Percentiles rank a stretch among this genome's conserved stretches.
phyloP scores from a whole-genome alignment of 352 stramenopile genomes.

The Phytopythium sindhum region DNA sequence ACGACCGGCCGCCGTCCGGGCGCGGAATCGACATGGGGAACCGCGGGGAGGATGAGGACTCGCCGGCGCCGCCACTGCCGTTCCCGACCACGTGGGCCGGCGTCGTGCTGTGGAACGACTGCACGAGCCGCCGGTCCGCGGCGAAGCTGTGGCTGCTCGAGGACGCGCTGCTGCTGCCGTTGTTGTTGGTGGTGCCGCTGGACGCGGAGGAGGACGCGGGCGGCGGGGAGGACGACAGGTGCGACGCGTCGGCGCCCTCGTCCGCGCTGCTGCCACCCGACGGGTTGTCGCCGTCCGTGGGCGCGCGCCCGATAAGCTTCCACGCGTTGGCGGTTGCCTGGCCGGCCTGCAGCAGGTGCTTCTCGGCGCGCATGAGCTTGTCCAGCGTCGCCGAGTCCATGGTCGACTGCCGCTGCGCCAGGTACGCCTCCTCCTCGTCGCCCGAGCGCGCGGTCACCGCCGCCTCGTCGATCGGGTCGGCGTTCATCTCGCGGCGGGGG shows the following conservation, averaged over 20 bases:
- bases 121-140: constrained; percentile 8
- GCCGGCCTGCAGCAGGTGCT: constrained; percentile 75
- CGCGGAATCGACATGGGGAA: constrained; percentile 65
- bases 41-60: constrained; percentile 31
- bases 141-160: background rate
- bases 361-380: constrained; percentile 77
- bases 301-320: constrained; percentile 65
- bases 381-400: constrained; percentile 83
- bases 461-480: background rate
- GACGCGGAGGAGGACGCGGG: constrained; percentile 3
- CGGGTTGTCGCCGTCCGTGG: constrained; percentile 22
- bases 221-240: constrained; percentile 5
- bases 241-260: constrained; percentile 16
- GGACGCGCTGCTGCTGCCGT: constrained; percentile 8
- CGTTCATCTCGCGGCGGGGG: constrained; percentile 1
- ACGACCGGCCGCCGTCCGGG: constrained; percentile 34
- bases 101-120: constrained; percentile 13
- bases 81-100: constrained; percentile 6
- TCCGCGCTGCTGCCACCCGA: constrained; percentile 8
- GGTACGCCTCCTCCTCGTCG: constrained; percentile 29
- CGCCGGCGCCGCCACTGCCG: constrained; percentile 3
- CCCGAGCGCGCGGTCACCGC: background rate
- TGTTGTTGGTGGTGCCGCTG: background rate
- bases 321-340: constrained; percentile 80
- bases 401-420: constrained; percentile 61